Conservation (phyloP, 768 basidiomycete species). For the Dioszegia hungarica region DNA sequence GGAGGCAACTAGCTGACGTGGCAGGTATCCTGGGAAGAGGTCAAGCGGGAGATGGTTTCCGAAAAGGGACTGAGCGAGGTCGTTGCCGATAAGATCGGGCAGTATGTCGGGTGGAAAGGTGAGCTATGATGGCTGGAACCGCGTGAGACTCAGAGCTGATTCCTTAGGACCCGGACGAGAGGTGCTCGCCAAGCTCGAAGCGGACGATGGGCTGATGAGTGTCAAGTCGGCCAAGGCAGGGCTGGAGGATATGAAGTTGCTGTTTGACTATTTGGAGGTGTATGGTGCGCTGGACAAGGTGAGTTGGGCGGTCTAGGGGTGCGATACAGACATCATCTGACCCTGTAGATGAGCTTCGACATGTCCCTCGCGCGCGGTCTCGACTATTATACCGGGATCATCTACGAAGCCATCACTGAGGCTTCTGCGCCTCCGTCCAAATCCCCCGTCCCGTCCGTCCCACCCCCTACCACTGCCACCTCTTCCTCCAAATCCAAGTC, state of each 20-base stretch:
- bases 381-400: constrained; percentile 98
- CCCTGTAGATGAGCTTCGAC: constrained; percentile 79
- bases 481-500: constrained; percentile 10
- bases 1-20: not conserved
- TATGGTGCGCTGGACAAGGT: constrained; percentile 77
- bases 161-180: constrained; percentile 63
- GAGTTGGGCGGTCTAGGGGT: constrained; percentile 10
- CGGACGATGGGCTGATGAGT: constrained; percentile 61
- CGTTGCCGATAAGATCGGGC: constrained; percentile 88
- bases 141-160: not conserved
- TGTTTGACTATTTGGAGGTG: constrained; percentile 76
- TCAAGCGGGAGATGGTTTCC: constrained; percentile 91
- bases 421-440: constrained; percentile 88
- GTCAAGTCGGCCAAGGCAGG: constrained; percentile 76
- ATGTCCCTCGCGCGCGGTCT: constrained; percentile 94
- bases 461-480: constrained; percentile 41
- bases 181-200: constrained; percentile 65
- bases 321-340: not conserved
- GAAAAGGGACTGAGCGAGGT: constrained; percentile 81
- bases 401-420: constrained; percentile 92
- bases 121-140: constrained; percentile 6
- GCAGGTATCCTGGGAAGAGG: constrained; percentile 81
- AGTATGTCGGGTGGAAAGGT: constrained; percentile 96
- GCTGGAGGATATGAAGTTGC: constrained; percentile 73
- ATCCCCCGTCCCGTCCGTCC: constrained; percentile 56